phyloP scores from a whole-genome alignment of 1,284 basidiomycete species.

The Somion occarium region DNA sequence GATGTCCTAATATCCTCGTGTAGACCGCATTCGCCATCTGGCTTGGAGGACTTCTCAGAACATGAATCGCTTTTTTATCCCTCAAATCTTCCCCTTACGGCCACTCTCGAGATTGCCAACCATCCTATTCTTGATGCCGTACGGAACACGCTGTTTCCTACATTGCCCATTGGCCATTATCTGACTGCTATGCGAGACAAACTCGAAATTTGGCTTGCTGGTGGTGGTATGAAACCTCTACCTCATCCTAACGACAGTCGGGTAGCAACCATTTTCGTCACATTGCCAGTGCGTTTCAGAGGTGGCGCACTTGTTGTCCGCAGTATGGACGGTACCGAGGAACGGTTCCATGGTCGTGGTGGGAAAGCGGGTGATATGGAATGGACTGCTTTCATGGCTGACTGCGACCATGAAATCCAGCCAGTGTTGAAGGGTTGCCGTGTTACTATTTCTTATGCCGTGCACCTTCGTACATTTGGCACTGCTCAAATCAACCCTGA shows the following conservation, averaged over 20 bases:
- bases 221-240: conserved; percentile 54
- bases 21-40: conserved; percentile 55
- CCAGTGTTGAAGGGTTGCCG: conserved; percentile 65
- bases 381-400: conserved; percentile 69
- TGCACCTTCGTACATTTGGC: conserved; percentile 65
- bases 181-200: conserved; percentile 63
- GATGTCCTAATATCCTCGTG: conserved; percentile 77
- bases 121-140: conserved; percentile 76
- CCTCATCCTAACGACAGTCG: conserved; percentile 57
- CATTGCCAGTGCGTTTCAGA: conserved; percentile 66
- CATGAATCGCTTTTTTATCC: conserved; percentile 73
- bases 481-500: conserved; percentile 47
- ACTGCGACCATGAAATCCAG: conserved; percentile 72
- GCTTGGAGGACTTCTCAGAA: conserved; percentile 39
- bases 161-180: conserved; percentile 61
- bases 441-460: conserved; percentile 63
- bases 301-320: conserved; percentile 63
- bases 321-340: conserved; percentile 51
- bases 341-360: conserved; percentile 57
- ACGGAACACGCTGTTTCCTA: conserved; percentile 63
- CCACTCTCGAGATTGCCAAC: conserved; percentile 72
- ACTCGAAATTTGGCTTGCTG: conserved; percentile 61
- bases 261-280: conserved; percentile 67
- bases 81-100: conserved; percentile 61
- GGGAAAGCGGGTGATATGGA: conserved; percentile 64